These are phyloP conservation scores for Thalassiosira profunda DNA, from an alignment of 108 stramenopile species.

Conservation along the genomic window DNA sequence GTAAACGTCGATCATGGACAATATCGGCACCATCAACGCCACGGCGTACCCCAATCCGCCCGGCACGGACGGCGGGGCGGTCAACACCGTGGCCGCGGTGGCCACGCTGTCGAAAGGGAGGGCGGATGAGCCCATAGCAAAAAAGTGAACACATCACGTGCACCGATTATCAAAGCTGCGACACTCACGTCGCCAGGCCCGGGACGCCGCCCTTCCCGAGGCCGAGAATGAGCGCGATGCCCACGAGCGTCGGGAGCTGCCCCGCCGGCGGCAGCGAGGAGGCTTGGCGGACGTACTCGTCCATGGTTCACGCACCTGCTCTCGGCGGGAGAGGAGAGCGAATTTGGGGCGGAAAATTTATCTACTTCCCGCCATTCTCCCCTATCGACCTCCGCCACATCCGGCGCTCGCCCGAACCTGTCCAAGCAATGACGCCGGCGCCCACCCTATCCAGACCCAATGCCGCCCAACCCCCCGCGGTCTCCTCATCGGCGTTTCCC, in stretches of 20 bases:
- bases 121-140: too few relatives aligned
- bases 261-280: slow-evolving; percentile 11
- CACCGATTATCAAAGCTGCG: too few relatives aligned
- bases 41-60: slow-evolving; percentile 54
- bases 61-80: slow-evolving; percentile 35
- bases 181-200: slow-evolving; percentile 46
- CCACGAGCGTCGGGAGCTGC: slow-evolving; percentile 47
- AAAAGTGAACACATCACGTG: too few relatives aligned
- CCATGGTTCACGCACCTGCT: slow-evolving; percentile 30
- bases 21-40: slow-evolving; percentile 56
- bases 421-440: too few relatives aligned
- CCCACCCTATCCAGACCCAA: too few relatives aligned
- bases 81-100: slow-evolving; percentile 54
- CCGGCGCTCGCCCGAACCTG: too few relatives aligned
- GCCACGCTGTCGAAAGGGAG: slow-evolving; percentile 40
- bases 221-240: slow-evolving; percentile 49
- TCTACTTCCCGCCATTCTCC: too few relatives aligned
- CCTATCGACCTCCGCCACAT: too few relatives aligned
- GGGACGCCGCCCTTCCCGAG: slow-evolving; percentile 65
- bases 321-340: too few relatives aligned
- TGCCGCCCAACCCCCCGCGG: too few relatives aligned
- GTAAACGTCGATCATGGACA: slow-evolving; percentile 55
- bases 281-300: slow-evolving; percentile 37
- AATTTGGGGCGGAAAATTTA: too few relatives aligned
- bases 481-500: too few relatives aligned